These are phyloP conservation scores for Lachancea quebecensis DNA, from an alignment of 805 yeast species.

Conservation along the genomic window DNA sequence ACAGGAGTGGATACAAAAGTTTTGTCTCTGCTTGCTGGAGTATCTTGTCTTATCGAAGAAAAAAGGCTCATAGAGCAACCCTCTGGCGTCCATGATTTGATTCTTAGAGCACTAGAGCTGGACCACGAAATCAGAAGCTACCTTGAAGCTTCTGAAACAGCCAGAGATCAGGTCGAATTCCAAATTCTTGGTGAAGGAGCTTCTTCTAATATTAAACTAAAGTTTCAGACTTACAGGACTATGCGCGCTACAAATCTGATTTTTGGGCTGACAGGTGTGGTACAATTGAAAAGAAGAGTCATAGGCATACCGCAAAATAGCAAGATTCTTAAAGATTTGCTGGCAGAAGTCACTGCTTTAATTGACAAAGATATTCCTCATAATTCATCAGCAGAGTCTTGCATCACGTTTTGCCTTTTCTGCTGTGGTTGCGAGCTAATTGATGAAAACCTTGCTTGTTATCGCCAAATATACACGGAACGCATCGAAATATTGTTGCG, in stretches of 20 bases:
- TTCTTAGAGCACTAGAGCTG: constrained; percentile 35
- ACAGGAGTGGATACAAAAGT: constrained; percentile 61
- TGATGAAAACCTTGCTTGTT: constrained; percentile 7
- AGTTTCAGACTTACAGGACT: constrained; percentile 18
- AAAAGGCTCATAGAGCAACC: constrained; percentile 23
- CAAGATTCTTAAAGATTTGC: constrained; percentile 38
- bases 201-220: not conserved
- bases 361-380: constrained; percentile 11
- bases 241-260: constrained; percentile 45
- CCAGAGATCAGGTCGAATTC: constrained; percentile 23
- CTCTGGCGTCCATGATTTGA: constrained; percentile 14
- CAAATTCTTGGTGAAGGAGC: not conserved
- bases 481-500: constrained; percentile 11
- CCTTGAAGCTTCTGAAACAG: constrained; percentile 20
- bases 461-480: constrained; percentile 11
- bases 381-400: constrained; percentile 14
- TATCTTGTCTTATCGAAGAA: constrained; percentile 32
- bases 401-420: constrained; percentile 17
- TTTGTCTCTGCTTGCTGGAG: constrained; percentile 50
- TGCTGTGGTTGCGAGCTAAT: constrained; percentile 22
- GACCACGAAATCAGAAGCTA: constrained; percentile 30
- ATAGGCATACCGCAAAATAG: constrained; percentile 43
- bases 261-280: constrained; percentile 46
- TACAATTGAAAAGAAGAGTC: constrained; percentile 54
- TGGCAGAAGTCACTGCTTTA: constrained; percentile 9